These are phyloP conservation scores for Kwoniella newhampshirensis DNA, from an alignment of 768 basidiomycete genomes.

Conservation along the genomic window DNA sequence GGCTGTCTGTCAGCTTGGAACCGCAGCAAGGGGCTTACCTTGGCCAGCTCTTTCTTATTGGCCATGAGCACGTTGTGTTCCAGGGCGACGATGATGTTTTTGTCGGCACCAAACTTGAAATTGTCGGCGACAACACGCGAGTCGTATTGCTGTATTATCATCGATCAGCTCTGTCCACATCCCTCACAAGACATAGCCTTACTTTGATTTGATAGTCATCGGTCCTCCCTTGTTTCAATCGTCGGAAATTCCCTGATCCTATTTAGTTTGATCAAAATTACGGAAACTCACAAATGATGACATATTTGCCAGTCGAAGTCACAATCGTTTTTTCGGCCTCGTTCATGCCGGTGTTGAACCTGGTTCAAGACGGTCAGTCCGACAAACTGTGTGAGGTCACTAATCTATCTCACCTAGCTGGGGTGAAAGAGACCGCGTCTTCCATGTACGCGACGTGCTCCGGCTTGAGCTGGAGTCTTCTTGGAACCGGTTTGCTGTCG, in stretches of 20 bases:
- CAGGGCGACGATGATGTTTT: conserved; percentile 94
- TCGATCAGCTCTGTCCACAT: conserved; percentile 1
- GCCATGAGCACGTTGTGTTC: conserved; percentile 89
- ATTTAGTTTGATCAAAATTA: conserved; percentile 8
- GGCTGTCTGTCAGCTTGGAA: conserved; percentile 22
- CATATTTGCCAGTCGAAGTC: conserved; percentile 86
- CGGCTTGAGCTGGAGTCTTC: conserved; percentile 76
- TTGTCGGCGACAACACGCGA: conserved; percentile 93
- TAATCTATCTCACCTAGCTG: conserved; percentile 68
- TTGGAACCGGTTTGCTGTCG: conserved; percentile 84
- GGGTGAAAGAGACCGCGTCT: conserved; percentile 78
- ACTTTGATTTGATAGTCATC: conserved; percentile 94
- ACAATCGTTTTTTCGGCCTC: conserved; percentile 92
- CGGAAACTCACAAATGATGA: conserved; percentile 70
- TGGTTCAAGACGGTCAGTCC: too few species aligned
- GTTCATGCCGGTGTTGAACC: conserved; percentile 88
- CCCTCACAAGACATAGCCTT: conserved; percentile 19
- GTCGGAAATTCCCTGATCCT: conserved; percentile 76
- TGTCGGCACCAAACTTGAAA: conserved; percentile 96
- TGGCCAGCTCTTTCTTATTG: conserved; percentile 88
- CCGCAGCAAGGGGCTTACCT: conserved; percentile 60
- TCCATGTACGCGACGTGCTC: conserved; percentile 97
- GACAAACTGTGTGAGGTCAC: too few species aligned
- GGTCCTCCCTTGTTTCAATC: conserved; percentile 85
- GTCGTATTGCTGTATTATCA: conserved; percentile 63